Base-by-base conservation (phyloP, 2,329 filamentous ascomycete genomes). In the Leptographium radiaticola region DNA sequence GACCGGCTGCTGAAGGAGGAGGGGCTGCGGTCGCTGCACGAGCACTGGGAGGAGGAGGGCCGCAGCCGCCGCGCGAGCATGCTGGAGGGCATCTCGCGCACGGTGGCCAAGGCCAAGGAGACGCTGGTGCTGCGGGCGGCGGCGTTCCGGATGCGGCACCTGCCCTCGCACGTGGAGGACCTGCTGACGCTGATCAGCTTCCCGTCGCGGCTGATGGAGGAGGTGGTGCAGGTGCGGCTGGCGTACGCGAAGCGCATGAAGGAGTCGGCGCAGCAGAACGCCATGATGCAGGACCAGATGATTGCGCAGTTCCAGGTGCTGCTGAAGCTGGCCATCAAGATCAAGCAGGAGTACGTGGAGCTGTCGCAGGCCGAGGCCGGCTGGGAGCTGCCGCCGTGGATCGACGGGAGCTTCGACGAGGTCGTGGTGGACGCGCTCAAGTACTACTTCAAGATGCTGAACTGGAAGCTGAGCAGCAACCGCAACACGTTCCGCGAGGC, bases 401-500 rank as follows among this genome's bases (percentile, higher is more conserved):
- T 98, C 59, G 93, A 97, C 65, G 93, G 98, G 65, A 89, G 89
- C 44, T 98, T 97, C 63, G 93, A 97, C 65, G 79, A 84, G 38
- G 88, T 94, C 18, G 88, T 97, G 11, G 71, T 98, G 45, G 91
- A 96, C 63, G 90, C 91, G 0, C 74, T 98, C 61, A 94, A 91
- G 66, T 97, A 95, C 68, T 98, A 98, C 70, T 98, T 98, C 76
- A 93, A 91, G 67, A 90, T 98, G 79, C 75, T 98, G 46, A 96
- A 97, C 65, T 97, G 90, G 89, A 97, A 97, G 68, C 74, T 98
- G 52, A 90, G 87, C 62, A 88, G 89, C 54, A 97, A 97, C 73
- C 97, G 96, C 68, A 98, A 97, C 70, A 96, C 90, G 0, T 98
- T 98, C 77, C 97, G 97, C 66, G 93, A 98, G 68, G 93, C 93